Evolutionary conservation across 176 grass and related monocot genomes (phyloP).

Genomic region (Avena atlantica): DNA sequence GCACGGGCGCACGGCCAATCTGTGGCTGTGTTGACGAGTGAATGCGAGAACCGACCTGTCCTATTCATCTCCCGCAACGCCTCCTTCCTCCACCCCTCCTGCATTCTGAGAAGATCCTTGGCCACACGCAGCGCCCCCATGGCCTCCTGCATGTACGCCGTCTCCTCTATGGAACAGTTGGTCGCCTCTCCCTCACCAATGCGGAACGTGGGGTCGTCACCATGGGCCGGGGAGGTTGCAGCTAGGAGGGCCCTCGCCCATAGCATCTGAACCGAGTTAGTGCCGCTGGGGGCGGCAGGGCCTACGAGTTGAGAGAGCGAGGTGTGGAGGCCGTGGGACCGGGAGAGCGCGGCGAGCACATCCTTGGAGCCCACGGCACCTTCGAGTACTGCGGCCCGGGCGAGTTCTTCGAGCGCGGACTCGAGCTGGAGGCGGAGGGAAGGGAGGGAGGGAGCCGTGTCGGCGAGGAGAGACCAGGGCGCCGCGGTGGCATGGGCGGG

Average conservation of each 20-base stretch:
- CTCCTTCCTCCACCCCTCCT: conserved; percentile 81
- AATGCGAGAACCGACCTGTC: conserved; percentile 62
- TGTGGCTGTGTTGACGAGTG: conserved; percentile 73
- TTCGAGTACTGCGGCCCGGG: conserved; percentile 58
- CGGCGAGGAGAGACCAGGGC: conserved; percentile 48
- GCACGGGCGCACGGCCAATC: conserved; percentile 68
- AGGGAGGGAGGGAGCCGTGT: conserved; percentile 40
- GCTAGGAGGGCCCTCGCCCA: conserved; percentile 83
- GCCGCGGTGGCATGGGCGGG: neutral
- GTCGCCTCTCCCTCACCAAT: conserved; percentile 37
- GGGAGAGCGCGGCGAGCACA: conserved; percentile 67
- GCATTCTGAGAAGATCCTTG: conserved; percentile 77
- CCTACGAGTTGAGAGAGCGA: conserved; percentile 55
- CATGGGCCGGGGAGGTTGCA: conserved; percentile 14
- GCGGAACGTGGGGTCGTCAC: conserved; percentile 27
- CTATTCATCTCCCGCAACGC: conserved; percentile 71
- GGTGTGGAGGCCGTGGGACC: conserved; percentile 65
- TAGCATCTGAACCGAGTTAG: conserved; percentile 50
- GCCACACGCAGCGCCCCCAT: conserved; percentile 67
- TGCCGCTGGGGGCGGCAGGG: neutral
- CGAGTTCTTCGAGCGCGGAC: conserved; percentile 73
- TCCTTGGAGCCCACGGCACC: conserved; percentile 76
- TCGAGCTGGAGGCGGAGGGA: conserved; percentile 68
- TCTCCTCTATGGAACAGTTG: conserved; percentile 80
- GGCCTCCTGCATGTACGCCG: conserved; percentile 76